These are phyloP conservation scores for Anthracocystis walkeri DNA, from an alignment of 1,284 basidiomycete species.

Conservation along the genomic window DNA sequence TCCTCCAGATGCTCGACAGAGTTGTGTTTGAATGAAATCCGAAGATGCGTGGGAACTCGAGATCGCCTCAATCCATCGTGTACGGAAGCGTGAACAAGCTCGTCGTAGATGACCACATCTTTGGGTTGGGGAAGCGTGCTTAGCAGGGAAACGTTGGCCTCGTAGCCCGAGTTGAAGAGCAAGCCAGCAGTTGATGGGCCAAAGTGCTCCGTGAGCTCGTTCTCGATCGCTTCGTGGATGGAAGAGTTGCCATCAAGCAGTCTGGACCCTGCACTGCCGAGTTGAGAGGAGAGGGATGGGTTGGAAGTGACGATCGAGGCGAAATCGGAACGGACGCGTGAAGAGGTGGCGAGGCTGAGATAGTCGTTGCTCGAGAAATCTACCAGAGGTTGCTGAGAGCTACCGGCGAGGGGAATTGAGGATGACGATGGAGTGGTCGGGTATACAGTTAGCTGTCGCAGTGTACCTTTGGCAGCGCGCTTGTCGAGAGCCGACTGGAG, in stretches of 20 bases:
- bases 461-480: constrained; percentile 56
- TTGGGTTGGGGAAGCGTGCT: constrained; percentile 81
- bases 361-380: constrained; percentile 96
- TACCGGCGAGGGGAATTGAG: background rate
- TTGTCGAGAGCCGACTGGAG: constrained; percentile 51
- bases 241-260: constrained; percentile 81
- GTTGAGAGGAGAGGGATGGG: constrained; percentile 15
- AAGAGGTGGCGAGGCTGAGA: constrained; percentile 81
- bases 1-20: constrained; percentile 21
- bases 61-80: constrained; percentile 90
- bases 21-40: constrained; percentile 43
- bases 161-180: constrained; percentile 94
- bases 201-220: constrained; percentile 54
- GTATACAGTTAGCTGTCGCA: constrained; percentile 54
- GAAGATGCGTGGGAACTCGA: constrained; percentile 61
- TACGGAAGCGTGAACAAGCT: constrained; percentile 89
- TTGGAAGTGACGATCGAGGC: constrained; percentile 18
- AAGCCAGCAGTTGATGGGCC: constrained; percentile 74
- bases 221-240: constrained; percentile 56
- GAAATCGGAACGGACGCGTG: constrained; percentile 70
- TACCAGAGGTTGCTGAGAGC: constrained; percentile 54
- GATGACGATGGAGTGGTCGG: constrained; percentile 30
- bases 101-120: constrained; percentile 86
- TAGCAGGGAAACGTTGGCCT: constrained; percentile 92
- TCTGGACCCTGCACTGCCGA: constrained; percentile 87